These are phyloP conservation scores for Hymenoscyphus infarciens DNA, from an alignment of 2,329 filamentous ascomycete genomes.

Conservation along the genomic window DNA sequence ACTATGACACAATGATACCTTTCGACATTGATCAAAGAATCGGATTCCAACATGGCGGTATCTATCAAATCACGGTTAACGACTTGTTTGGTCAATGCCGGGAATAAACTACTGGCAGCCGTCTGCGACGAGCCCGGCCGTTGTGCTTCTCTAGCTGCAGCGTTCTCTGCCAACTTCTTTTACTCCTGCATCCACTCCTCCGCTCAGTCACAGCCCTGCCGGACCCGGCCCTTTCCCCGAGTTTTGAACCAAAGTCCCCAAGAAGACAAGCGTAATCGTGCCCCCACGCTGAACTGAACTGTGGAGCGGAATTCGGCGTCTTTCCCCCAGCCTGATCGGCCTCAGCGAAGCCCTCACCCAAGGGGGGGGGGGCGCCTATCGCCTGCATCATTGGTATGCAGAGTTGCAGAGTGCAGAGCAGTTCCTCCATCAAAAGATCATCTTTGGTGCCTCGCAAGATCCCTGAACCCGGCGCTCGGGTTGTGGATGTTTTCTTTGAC, in stretches of 20 bases:
- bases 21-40: background rate
- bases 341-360: background rate
- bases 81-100: background rate
- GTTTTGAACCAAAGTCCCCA: background rate
- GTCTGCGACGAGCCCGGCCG: background rate
- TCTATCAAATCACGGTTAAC: background rate
- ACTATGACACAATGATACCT: background rate
- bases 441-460: constrained; percentile 32
- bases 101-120: background rate
- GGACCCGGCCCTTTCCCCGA: background rate
- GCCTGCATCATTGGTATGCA: background rate
- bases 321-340: background rate
- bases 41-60: background rate
- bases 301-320: background rate
- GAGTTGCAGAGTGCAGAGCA: constrained; percentile 3
- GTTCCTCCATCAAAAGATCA: constrained; percentile 20
- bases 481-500: constrained; percentile 24
- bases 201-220: background rate
- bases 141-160: background rate
- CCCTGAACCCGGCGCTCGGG: constrained; percentile 24
- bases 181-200: background rate
- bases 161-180: background rate
- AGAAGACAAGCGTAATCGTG: background rate
- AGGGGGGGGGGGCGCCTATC: background rate
- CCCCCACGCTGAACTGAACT: background rate